Percentiles rank a stretch among this genome's conserved stretches.
These are phyloP conservation scores for Gentiana macrophylla DNA, from an alignment of 257 asterid genomes.

Conservation along the genomic window DNA sequence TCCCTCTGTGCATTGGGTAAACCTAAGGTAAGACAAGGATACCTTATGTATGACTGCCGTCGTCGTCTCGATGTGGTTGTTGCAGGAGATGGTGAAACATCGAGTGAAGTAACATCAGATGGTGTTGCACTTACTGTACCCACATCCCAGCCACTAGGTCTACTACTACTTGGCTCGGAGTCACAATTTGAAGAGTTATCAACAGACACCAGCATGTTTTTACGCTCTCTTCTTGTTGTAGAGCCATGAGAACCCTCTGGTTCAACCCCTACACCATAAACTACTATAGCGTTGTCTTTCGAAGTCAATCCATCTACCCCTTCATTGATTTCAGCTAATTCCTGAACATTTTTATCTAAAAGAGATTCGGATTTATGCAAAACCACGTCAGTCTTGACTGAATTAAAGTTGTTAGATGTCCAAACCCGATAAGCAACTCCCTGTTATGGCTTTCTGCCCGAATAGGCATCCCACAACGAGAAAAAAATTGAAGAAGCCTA, in stretches of 20 bases:
- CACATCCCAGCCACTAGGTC: conserved; percentile 26
- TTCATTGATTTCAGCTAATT: conserved; percentile 27
- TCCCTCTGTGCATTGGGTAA: conserved; percentile 60
- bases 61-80: conserved; percentile 23
- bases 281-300: conserved; percentile 19
- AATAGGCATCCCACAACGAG: conserved; percentile 61
- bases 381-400: conserved; percentile 27
- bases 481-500: conserved; percentile 40
- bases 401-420: conserved; percentile 59
- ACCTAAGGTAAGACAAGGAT: conserved; percentile 47
- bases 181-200: conserved; percentile 28
- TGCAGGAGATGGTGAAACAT: conserved; percentile 25
- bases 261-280: conserved; percentile 15
- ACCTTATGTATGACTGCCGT: conserved; percentile 35
- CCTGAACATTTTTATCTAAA: conserved; percentile 19
- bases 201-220: conserved; percentile 23
- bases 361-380: conserved; percentile 19
- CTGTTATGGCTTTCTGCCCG: conserved; percentile 51
- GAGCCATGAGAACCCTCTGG: conserved; percentile 29
- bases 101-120: conserved; percentile 18
- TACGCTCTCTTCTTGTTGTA: conserved; percentile 25
- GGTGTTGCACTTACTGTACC: conserved; percentile 21
- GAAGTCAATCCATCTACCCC: conserved; percentile 30
- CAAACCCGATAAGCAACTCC: conserved; percentile 64
- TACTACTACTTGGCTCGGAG: conserved; percentile 19